phyloP scores from a whole-genome alignment of 257 asterid genomes.

The Solanum clarkiae region DNA sequence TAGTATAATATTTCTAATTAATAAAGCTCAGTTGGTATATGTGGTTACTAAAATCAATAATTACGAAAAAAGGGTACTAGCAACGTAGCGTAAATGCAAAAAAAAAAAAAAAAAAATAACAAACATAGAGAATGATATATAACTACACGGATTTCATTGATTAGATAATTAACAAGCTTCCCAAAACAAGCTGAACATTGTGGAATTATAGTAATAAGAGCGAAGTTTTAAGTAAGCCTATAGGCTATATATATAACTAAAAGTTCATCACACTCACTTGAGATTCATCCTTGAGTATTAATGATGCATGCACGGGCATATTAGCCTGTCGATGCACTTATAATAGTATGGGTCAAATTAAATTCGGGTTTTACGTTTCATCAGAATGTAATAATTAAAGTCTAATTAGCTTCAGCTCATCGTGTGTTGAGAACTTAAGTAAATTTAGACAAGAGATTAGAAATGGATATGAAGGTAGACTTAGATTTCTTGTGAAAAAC shows the following conservation, averaged over 20 bases:
- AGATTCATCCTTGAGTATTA: not conserved
- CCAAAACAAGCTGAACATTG: not conserved
- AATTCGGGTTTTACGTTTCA: too few relatives aligned
- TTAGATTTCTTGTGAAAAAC: not conserved
- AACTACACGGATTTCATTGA: not conserved
- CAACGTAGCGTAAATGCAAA: not conserved
- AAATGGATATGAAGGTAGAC: not conserved
- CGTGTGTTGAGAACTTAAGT: not conserved
- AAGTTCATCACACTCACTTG: not conserved
- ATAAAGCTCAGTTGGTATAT: not conserved
- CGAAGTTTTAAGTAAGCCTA: not conserved
- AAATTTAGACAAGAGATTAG: not conserved
- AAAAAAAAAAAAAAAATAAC: not conserved
- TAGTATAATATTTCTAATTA: not conserved
- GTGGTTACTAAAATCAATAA: not conserved
- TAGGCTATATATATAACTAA: not conserved
- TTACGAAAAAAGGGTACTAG: not conserved
- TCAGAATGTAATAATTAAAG: not conserved
- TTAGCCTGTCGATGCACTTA: too few relatives aligned
- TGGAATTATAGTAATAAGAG: not conserved
- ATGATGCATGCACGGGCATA: too few relatives aligned
- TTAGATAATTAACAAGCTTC: not conserved
- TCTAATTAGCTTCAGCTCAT: not conserved
- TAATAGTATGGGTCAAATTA: too few relatives aligned
- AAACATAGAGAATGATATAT: not conserved